Evolutionary conservation across 371 early-diverging fungal genomes (phyloP), one percentile per base, ranked within the genome.

Genomic region (Mucor mucedo): DNA sequence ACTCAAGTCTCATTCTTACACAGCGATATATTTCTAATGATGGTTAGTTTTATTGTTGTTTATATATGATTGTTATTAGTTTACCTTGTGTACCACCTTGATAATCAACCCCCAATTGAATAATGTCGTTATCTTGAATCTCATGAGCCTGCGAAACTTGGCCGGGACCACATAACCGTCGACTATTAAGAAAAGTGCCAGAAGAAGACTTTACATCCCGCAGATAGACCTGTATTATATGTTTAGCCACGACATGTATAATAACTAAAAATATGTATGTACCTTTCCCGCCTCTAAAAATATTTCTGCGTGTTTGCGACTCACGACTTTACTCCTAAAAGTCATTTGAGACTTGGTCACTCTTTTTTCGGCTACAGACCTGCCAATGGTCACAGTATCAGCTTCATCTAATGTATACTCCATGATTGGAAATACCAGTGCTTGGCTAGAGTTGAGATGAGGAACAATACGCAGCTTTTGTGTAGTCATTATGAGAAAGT

Each of bases 61-160:
- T 16, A 39, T 40, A 21, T 21, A 21, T 21, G 21, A 21, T 21
- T 21, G 21, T 21, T 21, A 21, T 21, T 21, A 21, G 16, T 32
- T 55, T 80, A 85, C 92, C 95, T 76, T 94, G 87, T 8, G 87
- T 78, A 55, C 95, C 94, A 44, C 96, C 97, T 72, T 94, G 95
- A 80, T 94, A 97, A 71, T 98, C 97, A 9, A 95, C 91, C 33
- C 98, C 98, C 35, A 98, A 85, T 73, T 95, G 95, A 45, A 98
- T 73, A 27, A 94, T 83, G 76, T 98, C 97, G 39, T 94, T 94
- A 75, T 95, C 91, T 58, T 91, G 89, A 44, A 98, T 70, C 27
- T 80, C 86, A 48, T 86, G 87, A 16, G 95, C 91, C 44, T 85
- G 66, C 29, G 92, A 91, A 67, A 92, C 93, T 57, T 90, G 87